A percentile compares a stretch with the other conserved stretches of the same genome.
phyloP scores from a whole-genome alignment of 352 stramenopile genomes.

The Globisporangium polare region DNA sequence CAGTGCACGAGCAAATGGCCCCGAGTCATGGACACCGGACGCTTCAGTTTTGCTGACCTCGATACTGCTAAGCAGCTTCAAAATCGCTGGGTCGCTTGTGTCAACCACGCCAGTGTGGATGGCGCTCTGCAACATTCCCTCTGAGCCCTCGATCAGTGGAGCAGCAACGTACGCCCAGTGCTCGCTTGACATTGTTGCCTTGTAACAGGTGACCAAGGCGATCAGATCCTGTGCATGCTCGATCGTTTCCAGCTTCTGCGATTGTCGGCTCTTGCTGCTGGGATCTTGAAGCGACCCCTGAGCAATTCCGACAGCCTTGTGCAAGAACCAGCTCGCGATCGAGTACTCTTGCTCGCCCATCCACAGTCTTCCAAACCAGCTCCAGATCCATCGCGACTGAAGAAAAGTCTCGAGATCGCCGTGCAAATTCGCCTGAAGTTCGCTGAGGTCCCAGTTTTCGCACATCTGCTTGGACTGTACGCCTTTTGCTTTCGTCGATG shows the following conservation, averaged over 20 bases:
- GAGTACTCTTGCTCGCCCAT: constrained; percentile 36
- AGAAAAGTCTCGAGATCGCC: constrained; percentile 54
- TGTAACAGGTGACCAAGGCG: constrained; percentile 37
- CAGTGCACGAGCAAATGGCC: constrained; percentile 27
- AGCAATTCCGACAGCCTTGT: constrained; percentile 18
- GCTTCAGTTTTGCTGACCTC: constrained; percentile 15
- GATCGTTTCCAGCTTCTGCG: neutral
- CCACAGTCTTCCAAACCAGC: constrained; percentile 39
- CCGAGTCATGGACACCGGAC: constrained; percentile 10
- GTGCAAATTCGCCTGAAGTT: constrained; percentile 37
- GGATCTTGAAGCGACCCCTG: neutral
- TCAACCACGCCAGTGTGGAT: neutral
- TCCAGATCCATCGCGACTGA: constrained; percentile 50
- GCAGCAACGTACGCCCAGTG: constrained; percentile 9
- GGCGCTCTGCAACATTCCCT: constrained; percentile 9
- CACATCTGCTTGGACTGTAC: constrained; percentile 9
- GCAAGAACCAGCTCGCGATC: constrained; percentile 44
- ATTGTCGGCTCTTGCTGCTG: neutral
- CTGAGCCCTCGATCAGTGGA: constrained; percentile 18
- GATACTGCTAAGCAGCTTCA: constrained; percentile 2
- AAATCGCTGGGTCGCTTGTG: neutral
- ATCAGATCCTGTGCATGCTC: constrained; percentile 25
- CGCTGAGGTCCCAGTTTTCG: constrained; percentile 44
- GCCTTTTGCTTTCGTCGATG: neutral
- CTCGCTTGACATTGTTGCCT: constrained; percentile 24